Percentiles rank a stretch among this genome's conserved stretches.
These are phyloP conservation scores for Backusella australiensis DNA, from an alignment of 192 early-diverging fungal genomes.

Conservation along the genomic window DNA sequence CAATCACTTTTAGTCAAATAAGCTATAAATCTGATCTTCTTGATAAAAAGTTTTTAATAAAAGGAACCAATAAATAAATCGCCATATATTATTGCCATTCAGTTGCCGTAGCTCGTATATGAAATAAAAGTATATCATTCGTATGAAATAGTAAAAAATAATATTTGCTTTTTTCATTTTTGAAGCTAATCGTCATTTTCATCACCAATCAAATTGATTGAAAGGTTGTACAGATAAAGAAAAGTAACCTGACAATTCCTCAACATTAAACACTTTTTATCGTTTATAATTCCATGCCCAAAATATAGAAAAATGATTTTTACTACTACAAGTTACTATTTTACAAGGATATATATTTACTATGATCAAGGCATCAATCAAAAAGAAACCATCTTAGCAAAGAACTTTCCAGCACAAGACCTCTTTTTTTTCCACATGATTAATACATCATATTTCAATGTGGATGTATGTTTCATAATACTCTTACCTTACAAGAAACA, in stretches of 20 bases:
- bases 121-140: not conserved
- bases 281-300: not conserved
- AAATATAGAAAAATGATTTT: not conserved
- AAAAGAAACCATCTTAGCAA: not conserved
- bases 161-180: not conserved
- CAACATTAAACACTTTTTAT: not conserved
- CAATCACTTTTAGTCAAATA: too few species aligned
- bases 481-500: not conserved
- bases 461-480: not conserved
- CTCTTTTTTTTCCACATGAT: not conserved
- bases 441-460: not conserved
- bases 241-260: not conserved
- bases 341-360: too few species aligned
- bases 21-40: too few species aligned
- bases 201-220: not conserved
- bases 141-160: not conserved
- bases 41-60: too few species aligned
- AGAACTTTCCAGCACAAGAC: not conserved
- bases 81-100: too few species aligned
- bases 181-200: not conserved
- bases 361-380: not conserved
- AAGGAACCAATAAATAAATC: too few species aligned
- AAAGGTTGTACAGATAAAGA: not conserved
- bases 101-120: not conserved
- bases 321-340: too few species aligned